Percentiles rank a stretch among this genome's conserved stretches.
These are phyloP conservation scores for Plenodomus biglobosus DNA, from an alignment of 2,329 filamentous ascomycete species.

Conservation along the genomic window DNA sequence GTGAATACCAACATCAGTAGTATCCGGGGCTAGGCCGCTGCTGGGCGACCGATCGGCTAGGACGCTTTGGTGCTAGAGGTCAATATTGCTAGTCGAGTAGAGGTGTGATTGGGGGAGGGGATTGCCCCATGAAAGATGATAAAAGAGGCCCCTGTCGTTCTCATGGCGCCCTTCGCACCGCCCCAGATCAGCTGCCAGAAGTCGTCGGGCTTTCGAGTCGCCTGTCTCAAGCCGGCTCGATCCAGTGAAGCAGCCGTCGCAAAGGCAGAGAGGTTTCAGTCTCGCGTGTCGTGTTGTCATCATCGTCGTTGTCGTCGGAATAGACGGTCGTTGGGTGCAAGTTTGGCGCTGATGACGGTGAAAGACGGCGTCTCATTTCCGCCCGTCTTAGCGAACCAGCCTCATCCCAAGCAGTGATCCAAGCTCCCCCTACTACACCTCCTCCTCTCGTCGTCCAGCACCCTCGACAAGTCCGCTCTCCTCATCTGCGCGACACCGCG, in stretches of 20 bases:
- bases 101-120: constrained; percentile 2
- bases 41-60: constrained; percentile 21
- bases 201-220: no score
- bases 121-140: neutral
- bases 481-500: constrained; percentile 27
- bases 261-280: no score
- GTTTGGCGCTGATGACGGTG: constrained; percentile 31
- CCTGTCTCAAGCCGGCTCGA: no score
- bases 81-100: no score
- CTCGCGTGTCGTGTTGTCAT: neutral
- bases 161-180: neutral
- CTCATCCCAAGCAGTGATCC: constrained; percentile 37
- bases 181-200: neutral
- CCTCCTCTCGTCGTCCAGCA: constrained; percentile 19
- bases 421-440: constrained; percentile 32
- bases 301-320: no score
- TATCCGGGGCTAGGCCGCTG: constrained; percentile 24
- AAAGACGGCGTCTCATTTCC: constrained; percentile 42
- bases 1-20: constrained; percentile 4
- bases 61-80: constrained; percentile 26
- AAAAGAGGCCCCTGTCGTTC: neutral
- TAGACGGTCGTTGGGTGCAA: constrained; percentile 19
- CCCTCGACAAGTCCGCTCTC: constrained; percentile 22
- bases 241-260: no score
- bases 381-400: constrained; percentile 41